Evolutionary conservation across 768 basidiomycete species (phyloP).

Genomic region (Multifurca ochricompacta): DNA sequence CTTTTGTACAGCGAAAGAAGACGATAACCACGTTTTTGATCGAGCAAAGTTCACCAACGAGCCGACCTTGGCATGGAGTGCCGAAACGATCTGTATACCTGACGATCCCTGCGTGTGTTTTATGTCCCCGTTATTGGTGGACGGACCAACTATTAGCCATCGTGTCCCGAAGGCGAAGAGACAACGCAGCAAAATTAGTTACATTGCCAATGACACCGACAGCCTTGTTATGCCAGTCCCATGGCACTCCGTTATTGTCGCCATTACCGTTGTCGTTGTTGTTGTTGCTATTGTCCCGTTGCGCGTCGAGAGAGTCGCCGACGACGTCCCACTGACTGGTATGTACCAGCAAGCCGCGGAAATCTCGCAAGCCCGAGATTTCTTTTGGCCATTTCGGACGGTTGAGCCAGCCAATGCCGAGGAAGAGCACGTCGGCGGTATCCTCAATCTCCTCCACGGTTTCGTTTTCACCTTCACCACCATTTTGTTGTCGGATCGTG

Average conservation of each 20-base stretch:
- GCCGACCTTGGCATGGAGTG: conserved; percentile 44
- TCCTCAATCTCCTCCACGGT: conserved; percentile 42
- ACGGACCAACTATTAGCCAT: too few species aligned
- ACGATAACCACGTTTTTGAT: conserved; percentile 50
- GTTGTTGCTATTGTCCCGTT: conserved; percentile 37
- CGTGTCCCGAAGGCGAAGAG: too few species aligned
- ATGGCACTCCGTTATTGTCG: conserved; percentile 28
- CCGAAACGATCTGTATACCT: conserved; percentile 52
- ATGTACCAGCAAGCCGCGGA: conserved; percentile 52
- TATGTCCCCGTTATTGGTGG: too few species aligned
- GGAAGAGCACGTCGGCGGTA: conserved; percentile 48
- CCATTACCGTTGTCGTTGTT: conserved; percentile 33
- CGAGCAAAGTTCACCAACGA: conserved; percentile 49
- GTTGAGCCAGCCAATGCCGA: conserved; percentile 44
- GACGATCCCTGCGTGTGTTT: conserved; percentile 56
- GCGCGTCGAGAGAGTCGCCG: too few species aligned
- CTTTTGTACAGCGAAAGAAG: conserved; percentile 36
- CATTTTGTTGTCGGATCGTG: background rate
- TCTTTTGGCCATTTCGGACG: conserved; percentile 64
- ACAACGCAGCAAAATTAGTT: conserved; percentile 24
- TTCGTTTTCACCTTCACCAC: background rate
- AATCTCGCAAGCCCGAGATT: conserved; percentile 48
- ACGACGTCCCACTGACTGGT: conserved; percentile 51
- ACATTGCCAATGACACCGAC: conserved; percentile 58
- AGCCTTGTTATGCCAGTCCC: conserved; percentile 43